phyloP scores from a whole-genome alignment of 495 filamentous ascomycete genomes.

The Tuber umbilicatum region DNA sequence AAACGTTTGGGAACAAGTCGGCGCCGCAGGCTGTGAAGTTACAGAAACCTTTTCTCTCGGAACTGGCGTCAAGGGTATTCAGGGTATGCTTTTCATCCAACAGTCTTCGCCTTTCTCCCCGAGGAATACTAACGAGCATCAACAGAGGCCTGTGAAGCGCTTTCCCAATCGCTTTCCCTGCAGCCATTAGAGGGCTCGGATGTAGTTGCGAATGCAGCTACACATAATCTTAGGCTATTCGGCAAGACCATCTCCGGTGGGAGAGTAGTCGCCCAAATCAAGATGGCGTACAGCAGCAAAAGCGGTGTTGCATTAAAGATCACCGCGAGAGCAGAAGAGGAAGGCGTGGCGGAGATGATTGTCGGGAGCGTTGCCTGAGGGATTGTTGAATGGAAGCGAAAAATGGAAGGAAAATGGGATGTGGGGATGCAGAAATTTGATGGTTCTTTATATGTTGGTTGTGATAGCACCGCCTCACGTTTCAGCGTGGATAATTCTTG shows the following conservation, averaged over 20 bases:
- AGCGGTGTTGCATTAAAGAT: slow-evolving; percentile 92
- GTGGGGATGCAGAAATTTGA: not conserved
- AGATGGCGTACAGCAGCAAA: slow-evolving; percentile 91
- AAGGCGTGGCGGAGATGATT: slow-evolving; percentile 76
- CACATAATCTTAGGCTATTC: slow-evolving; percentile 90
- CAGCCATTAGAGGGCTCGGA: slow-evolving; percentile 93
- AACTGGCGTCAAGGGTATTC: slow-evolving; percentile 81
- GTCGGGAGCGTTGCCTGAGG: slow-evolving; percentile 73
- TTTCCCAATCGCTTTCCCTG: slow-evolving; percentile 75
- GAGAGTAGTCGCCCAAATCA: slow-evolving; percentile 74
- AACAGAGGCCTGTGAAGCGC: slow-evolving; percentile 86
- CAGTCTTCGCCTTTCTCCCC: not conserved
- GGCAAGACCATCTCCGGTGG: slow-evolving; percentile 92
- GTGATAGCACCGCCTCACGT: not conserved
- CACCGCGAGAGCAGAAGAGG: slow-evolving; percentile 81
- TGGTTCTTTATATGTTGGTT: not conserved
- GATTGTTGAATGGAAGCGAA: not conserved
- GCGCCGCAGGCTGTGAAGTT: slow-evolving; percentile 77
- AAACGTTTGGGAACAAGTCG: slow-evolving; percentile 93
- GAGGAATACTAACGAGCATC: slow-evolving; percentile 42
- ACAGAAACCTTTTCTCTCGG: slow-evolving; percentile 81
- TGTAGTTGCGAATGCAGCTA: slow-evolving; percentile 74
- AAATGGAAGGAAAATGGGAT: not conserved
- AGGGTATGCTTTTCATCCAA: slow-evolving; percentile 56
- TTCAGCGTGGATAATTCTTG: not conserved